Percentiles rank a stretch among this genome's conserved stretches.
phyloP scores from a whole-genome alignment of 192 early-diverging fungal species.

The Entomortierella chlamydospora region DNA sequence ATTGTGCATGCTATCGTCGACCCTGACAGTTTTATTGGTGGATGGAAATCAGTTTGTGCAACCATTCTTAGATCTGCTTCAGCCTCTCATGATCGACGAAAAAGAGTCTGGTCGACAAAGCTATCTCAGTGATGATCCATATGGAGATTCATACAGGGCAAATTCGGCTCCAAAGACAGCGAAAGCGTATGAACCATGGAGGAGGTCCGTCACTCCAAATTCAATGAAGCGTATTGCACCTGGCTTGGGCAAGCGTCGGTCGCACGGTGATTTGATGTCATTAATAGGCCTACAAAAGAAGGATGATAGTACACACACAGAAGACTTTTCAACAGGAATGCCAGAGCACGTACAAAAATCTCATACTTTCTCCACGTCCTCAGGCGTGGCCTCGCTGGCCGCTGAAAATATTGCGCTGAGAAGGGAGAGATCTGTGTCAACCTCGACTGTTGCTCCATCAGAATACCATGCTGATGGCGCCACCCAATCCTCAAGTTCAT shows the following conservation, averaged over 20 bases:
- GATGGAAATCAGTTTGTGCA: conserved; percentile 54
- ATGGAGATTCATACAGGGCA: conserved; percentile 16
- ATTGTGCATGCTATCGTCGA: conserved; percentile 35
- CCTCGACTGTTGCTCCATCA: conserved; percentile 9
- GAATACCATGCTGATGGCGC: not conserved
- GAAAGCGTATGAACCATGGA: conserved; percentile 39
- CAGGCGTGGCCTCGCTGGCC: conserved; percentile 9
- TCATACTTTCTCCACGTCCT: conserved; percentile 13
- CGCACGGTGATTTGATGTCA: conserved; percentile 40
- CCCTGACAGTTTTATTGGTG: conserved; percentile 32
- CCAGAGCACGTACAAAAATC: conserved; percentile 5
- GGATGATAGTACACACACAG: conserved; percentile 13
- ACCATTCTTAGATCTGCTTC: conserved; percentile 48
- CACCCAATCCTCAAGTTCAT: not conserved
- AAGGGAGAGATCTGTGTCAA: conserved; percentile 37
- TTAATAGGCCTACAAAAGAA: conserved; percentile 38
- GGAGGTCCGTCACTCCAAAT: conserved; percentile 11
- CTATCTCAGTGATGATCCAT: conserved; percentile 43
- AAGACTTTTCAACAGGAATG: not conserved
- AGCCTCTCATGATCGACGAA: conserved; percentile 27
- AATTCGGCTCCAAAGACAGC: not conserved
- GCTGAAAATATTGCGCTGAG: not conserved
- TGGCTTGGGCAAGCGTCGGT: conserved; percentile 23
- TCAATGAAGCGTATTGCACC: conserved; percentile 8
- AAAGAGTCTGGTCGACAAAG: conserved; percentile 18